Conservation (phyloP, 768 basidiomycete genomes). For the Peribolospora kevripleyi region DNA sequence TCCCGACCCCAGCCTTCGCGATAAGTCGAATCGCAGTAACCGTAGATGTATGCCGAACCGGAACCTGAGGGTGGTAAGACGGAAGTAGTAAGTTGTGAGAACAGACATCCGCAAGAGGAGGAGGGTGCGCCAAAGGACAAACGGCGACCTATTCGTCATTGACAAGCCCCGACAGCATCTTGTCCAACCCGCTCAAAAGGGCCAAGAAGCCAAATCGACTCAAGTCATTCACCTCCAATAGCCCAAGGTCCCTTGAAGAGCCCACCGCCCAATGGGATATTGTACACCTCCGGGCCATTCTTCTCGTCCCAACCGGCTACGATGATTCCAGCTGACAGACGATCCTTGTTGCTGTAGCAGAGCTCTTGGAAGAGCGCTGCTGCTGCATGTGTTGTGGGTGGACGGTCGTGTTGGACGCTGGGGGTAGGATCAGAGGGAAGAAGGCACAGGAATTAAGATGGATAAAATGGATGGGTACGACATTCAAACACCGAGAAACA, state of each 20-base stretch:
- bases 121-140: not conserved
- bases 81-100: not conserved
- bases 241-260: slow-evolving; percentile 96
- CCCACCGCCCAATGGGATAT: slow-evolving; percentile 88
- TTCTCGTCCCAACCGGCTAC: slow-evolving; percentile 95
- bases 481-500: not conserved
- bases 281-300: slow-evolving; percentile 74
- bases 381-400: slow-evolving; percentile 57
- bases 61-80: slow-evolving; percentile 32
- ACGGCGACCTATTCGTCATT: not conserved
- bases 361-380: slow-evolving; percentile 62
- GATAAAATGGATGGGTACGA: not conserved
- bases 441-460: not conserved
- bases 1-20: slow-evolving; percentile 72
- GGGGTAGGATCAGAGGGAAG: slow-evolving; percentile 20
- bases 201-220: not conserved
- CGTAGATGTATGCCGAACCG: slow-evolving; percentile 93
- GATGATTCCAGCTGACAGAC: slow-evolving; percentile 74
- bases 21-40: slow-evolving; percentile 97
- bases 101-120: not conserved
- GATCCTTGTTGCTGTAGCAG: slow-evolving; percentile 86
- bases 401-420: slow-evolving; percentile 27
- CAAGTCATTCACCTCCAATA: slow-evolving; percentile 49
- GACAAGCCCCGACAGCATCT: not conserved
- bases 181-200: not conserved